Evolutionary conservation across 139 green algal species (phyloP).

Genomic region (Chlamydomonas urium): DNA sequence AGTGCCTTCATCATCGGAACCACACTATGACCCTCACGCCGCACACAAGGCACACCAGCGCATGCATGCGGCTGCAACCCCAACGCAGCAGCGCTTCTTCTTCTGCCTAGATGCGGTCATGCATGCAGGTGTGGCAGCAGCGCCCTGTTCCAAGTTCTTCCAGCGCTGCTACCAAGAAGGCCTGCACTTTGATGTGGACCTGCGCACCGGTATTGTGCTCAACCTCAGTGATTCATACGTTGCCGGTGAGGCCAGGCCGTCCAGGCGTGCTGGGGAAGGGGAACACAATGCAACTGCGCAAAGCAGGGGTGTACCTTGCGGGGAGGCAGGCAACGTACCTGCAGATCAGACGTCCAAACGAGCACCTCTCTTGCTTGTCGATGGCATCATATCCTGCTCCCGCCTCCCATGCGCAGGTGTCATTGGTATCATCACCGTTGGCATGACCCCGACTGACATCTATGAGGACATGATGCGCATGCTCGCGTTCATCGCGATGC

Average conservation of each 20-base stretch:
- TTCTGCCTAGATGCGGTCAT: constrained; percentile 30
- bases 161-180: constrained; percentile 37
- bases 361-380: too few relatives aligned
- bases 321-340: too few relatives aligned
- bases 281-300: too few relatives aligned
- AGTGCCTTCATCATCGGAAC: too few relatives aligned
- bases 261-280: too few relatives aligned
- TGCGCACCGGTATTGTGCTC: constrained; percentile 36
- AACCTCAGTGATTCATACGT: constrained; percentile 35
- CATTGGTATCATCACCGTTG: constrained; percentile 29
- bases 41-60: not conserved
- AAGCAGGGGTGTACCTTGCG: too few relatives aligned
- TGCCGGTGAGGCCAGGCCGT: too few relatives aligned
- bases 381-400: too few relatives aligned
- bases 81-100: constrained; percentile 29
- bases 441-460: constrained; percentile 24
- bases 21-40: too few relatives aligned
- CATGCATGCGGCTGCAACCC: too few relatives aligned
- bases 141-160: constrained; percentile 38
- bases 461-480: constrained; percentile 24
- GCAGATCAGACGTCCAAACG: too few relatives aligned
- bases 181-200: constrained; percentile 42
- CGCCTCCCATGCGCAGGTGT: too few relatives aligned
- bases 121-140: constrained; percentile 23
- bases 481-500: constrained; percentile 12